Conservation (phyloP, 805 yeast species). For the Helenozyma rhizophorensis region DNA sequence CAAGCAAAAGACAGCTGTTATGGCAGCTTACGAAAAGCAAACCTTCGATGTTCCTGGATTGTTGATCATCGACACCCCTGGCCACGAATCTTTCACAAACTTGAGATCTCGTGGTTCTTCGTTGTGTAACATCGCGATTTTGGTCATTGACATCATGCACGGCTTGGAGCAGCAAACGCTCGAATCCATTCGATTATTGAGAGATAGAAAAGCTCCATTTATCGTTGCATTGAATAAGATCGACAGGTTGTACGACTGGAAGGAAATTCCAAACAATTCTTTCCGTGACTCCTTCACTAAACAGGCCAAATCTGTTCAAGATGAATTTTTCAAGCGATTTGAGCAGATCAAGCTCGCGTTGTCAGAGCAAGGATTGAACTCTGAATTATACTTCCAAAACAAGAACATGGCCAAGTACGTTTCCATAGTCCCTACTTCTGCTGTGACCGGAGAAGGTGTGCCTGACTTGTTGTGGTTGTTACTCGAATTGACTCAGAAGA, state of each 20-base stretch:
- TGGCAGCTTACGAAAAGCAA: constrained; percentile 81
- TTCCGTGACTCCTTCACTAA: constrained; percentile 89
- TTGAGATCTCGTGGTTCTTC: constrained; percentile 98
- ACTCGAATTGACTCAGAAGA: constrained; percentile 92
- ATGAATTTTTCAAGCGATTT: constrained; percentile 86
- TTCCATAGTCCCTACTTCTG: constrained; percentile 97
- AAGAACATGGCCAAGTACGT: constrained; percentile 90
- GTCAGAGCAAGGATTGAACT: constrained; percentile 97
- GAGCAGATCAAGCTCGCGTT: constrained; percentile 83
- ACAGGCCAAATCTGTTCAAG: constrained; percentile 81
- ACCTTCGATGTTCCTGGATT: constrained; percentile 95
- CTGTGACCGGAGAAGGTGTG: constrained; percentile 99
- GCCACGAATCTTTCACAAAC: constrained; percentile 98
- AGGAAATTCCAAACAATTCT: constrained; percentile 82
- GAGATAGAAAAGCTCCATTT: constrained; percentile 98
- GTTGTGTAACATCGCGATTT: constrained; percentile 96
- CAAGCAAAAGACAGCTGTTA: constrained; percentile 83
- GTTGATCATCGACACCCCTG: constrained; percentile 96
- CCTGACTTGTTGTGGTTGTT: constrained; percentile 96
- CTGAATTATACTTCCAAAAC: constrained; percentile 94
- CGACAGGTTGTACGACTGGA: constrained; percentile 97
- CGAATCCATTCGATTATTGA: constrained; percentile 85
- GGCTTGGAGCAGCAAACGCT: constrained; percentile 97
- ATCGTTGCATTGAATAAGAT: constrained; percentile 95
- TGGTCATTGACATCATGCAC: constrained; percentile 98